These are phyloP conservation scores for Moniliella sp. DNA, from an alignment of 1,284 basidiomycete species.

Conservation along the genomic window DNA sequence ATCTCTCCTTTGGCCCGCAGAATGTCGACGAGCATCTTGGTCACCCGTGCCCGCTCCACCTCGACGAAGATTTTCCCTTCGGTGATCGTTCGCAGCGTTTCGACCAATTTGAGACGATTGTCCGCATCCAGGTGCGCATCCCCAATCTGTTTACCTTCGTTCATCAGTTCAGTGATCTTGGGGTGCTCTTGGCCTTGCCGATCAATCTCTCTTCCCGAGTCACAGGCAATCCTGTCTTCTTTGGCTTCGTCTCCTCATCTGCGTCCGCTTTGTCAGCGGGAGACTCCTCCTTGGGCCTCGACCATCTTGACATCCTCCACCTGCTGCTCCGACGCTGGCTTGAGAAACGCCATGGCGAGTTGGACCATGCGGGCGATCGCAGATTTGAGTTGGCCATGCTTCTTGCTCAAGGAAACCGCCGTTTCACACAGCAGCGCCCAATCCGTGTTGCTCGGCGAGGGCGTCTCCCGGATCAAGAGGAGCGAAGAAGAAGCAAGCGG, in stretches of 20 bases:
- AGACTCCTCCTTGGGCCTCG: conserved; percentile 43
- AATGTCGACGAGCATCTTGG: conserved; percentile 17
- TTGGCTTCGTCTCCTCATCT: conserved; percentile 48
- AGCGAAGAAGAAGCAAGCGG: conserved; percentile 56
- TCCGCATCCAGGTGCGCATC: conserved; percentile 12
- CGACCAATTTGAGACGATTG: conserved; percentile 30
- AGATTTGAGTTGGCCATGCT: conserved; percentile 86
- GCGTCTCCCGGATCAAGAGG: conserved; percentile 17
- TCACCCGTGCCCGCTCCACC: conserved; percentile 74
- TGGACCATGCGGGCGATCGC: conserved; percentile 65
- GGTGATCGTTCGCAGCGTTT: conserved; percentile 71
- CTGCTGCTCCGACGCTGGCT: conserved; percentile 4
- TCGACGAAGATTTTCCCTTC: conserved; percentile 96
- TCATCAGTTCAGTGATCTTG: conserved; percentile 14
- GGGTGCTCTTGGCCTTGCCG: conserved; percentile 19
- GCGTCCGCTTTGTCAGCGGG: too few species aligned
- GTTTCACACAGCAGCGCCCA: conserved; percentile 18
- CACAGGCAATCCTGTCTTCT: conserved; percentile 6
- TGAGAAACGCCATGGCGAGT: conserved; percentile 23
- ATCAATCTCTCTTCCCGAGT: conserved; percentile 14
- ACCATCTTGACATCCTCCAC: conserved; percentile 56
- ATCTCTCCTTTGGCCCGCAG: conserved; percentile 18
- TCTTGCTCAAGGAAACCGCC: conserved; percentile 46
- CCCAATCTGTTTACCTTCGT: conserved; percentile 15
- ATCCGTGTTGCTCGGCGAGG: conserved; percentile 9